Evolutionary conservation across 768 basidiomycete species (phyloP).

Genomic region (Calocybe cyanea): DNA sequence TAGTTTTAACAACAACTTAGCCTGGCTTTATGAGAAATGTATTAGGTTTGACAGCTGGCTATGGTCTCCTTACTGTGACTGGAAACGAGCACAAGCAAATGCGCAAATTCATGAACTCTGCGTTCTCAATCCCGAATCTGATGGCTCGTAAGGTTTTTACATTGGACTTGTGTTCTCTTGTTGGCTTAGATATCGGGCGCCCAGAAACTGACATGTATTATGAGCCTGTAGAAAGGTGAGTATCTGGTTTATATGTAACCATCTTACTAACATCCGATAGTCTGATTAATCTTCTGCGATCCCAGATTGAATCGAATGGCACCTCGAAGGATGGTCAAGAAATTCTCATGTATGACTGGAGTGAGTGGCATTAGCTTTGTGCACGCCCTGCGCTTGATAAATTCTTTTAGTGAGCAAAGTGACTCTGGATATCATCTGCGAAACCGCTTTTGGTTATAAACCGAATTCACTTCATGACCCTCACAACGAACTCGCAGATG

Average conservation of each 20-base stretch:
- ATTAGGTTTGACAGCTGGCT: constrained; percentile 38
- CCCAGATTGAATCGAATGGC: constrained; percentile 23
- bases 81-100: too few relatives aligned
- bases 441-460: constrained; percentile 45
- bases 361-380: constrained; percentile 24
- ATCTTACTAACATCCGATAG: constrained; percentile 18
- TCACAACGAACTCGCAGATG: constrained; percentile 43
- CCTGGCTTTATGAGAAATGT: constrained; percentile 40
- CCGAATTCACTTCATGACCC: constrained; percentile 43
- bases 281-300: constrained; percentile 32
- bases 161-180: constrained; percentile 46
- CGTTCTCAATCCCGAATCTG: too few relatives aligned
- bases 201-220: constrained; percentile 46
- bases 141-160: constrained; percentile 49
- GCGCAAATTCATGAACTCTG: too few relatives aligned
- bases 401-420: too few relatives aligned
- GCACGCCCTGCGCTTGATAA: constrained; percentile 33
- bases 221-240: constrained; percentile 40
- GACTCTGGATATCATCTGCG: constrained; percentile 53
- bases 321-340: constrained; percentile 23
- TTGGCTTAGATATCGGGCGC: constrained; percentile 31
- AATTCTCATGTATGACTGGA: constrained; percentile 42
- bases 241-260: constrained; percentile 3
- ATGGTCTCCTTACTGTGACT: constrained; percentile 45
- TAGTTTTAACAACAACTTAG: constrained; percentile 25